Evolutionary conservation across 768 basidiomycete genomes (phyloP).

Genomic region (Leccinum olivaceopallidum): DNA sequence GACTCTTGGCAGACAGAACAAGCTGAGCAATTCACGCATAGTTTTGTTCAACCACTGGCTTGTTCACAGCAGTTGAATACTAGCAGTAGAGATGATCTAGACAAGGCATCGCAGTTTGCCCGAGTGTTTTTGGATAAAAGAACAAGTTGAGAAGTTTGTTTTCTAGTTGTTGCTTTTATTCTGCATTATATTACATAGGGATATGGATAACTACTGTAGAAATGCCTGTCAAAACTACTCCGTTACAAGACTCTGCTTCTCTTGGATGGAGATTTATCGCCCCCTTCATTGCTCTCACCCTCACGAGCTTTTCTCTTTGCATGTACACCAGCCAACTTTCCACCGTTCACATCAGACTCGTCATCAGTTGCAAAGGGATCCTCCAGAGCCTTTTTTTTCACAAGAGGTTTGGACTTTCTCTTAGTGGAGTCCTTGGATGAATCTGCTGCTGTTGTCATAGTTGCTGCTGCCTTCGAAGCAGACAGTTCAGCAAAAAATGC

Average conservation of each 20-base stretch:
- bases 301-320: constrained; percentile 20
- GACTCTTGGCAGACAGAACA: constrained; percentile 1
- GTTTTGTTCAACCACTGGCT: constrained; percentile 22
- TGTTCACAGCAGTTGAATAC: neutral
- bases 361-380: constrained; percentile 63
- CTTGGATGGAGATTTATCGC: constrained; percentile 37
- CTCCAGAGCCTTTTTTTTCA: constrained; percentile 43
- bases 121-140: constrained; percentile 12
- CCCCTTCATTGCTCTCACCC: constrained; percentile 31
- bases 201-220: neutral
- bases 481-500: constrained; percentile 53
- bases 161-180: neutral
- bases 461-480: constrained; percentile 28
- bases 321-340: constrained; percentile 9
- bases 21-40: constrained; percentile 10
- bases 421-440: constrained; percentile 20
- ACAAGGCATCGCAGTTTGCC: constrained; percentile 10
- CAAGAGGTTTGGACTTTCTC: constrained; percentile 42
- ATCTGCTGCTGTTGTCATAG: constrained; percentile 20
- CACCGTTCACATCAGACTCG: constrained; percentile 24
- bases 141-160: neutral
- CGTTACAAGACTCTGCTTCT: constrained; percentile 32
- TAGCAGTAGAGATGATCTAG: neutral
- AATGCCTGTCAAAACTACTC: neutral
- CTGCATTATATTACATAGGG: neutral